These are phyloP conservation scores for Triangularia verruculosa DNA, from an alignment of 2,329 filamentous ascomycete species.

Conservation along the genomic window DNA sequence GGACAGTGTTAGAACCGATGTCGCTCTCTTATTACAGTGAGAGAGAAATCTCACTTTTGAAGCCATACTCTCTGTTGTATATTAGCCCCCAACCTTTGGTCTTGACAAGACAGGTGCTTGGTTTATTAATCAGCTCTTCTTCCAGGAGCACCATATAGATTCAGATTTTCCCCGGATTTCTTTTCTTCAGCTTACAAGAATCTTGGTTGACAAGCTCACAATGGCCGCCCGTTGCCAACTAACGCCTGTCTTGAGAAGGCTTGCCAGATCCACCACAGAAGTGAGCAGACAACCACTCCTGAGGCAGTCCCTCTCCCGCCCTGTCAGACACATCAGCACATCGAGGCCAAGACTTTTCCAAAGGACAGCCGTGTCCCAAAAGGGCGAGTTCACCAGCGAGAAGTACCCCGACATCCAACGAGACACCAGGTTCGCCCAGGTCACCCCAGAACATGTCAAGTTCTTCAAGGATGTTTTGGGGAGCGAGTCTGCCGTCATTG, in stretches of 20 bases:
- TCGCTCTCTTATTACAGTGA: not conserved
- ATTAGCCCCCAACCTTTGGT: not conserved
- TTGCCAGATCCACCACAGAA: constrained; percentile 14
- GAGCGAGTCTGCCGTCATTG: constrained; percentile 74
- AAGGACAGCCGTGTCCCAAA: constrained; percentile 12
- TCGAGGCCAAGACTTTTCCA: constrained; percentile 18
- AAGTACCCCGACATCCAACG: constrained; percentile 81
- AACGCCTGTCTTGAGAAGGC: constrained; percentile 21
- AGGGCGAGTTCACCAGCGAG: constrained; percentile 73
- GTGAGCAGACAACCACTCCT: constrained; percentile 18
- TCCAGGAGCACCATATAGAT: not conserved
- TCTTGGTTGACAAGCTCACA: not conserved
- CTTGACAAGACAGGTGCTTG: not conserved
- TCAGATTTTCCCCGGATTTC: not conserved
- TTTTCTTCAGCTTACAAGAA: not conserved
- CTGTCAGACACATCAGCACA: constrained; percentile 24
- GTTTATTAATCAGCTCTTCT: not conserved
- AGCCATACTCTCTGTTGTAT: not conserved
- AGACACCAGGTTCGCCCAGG: constrained; percentile 67
- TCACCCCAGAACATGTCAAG: constrained; percentile 76
- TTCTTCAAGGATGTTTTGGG: constrained; percentile 82
- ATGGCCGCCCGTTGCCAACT: constrained; percentile 26
- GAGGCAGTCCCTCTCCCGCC: constrained; percentile 15
- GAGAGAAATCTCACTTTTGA: not conserved
- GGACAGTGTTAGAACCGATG: not conserved